Base-by-base conservation (phyloP, 495 filamentous ascomycete species). In the Neurospora sp. region DNA sequence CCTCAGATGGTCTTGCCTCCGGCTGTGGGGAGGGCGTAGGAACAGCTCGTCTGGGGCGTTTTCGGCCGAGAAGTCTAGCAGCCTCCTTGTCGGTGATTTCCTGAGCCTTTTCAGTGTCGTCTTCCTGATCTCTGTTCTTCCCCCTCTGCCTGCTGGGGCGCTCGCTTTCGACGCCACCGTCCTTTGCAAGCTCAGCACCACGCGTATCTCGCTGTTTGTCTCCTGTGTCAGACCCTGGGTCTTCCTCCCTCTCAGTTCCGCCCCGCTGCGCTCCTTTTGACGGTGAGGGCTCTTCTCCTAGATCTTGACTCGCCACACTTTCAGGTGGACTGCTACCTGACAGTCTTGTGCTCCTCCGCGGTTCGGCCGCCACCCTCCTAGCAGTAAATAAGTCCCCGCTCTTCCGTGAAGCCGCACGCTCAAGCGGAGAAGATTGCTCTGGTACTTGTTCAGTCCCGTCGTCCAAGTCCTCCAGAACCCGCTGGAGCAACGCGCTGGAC, bases 381-480 rank as follows among this genome's bases (percentile, higher is more conserved):
- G 10, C 31, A 3, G 27, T 27, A 20, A 37, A 9, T 6, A 20
- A 31, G 1, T 31, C 27, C 5, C 14, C 70, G 22, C 70, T 73
- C 70, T 40, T 73, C 70, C 79, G 81, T n/a, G 72, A 72, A 45
- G 78, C 79, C 31, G 76, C 74, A 48, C 81, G 76, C 75, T 78
- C 80, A 53, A 83, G 71, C 7, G 84, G 84, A 27, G 84, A 85
- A 20, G 84, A 85, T 22, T 76, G 59, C 17, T 78, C 75, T 17
- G 73, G 71, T 70, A 37, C 70, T 20, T 31, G 27, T 44, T 65
- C 72, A 0, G 42, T 41, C 14, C 70, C 74, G 3, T 73, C 74
- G 1, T 73, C 75, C 31, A 75, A n/a, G 14, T 79, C 78, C 35
- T 76, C 73, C 59, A 78, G 14, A 31, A 83, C 78, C 41, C 74